A percentile compares a stretch with the other conserved stretches of the same genome.
phyloP scores from a whole-genome alignment of 1,284 basidiomycete species.

The Ustilago loliicola region DNA sequence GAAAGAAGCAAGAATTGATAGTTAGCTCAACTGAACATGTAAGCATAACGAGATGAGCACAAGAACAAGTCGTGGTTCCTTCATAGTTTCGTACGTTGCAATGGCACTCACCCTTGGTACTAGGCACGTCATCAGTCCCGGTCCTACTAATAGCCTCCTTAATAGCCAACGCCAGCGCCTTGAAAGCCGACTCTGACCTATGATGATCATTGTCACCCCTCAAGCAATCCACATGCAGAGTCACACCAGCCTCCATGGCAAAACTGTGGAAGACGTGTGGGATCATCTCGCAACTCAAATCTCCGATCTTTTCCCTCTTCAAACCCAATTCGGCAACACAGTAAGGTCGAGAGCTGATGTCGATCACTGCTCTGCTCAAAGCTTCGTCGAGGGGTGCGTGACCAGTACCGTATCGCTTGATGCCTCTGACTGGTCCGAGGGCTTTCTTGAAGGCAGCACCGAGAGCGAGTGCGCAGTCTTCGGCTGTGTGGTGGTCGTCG shows the following conservation, averaged over 20 bases:
- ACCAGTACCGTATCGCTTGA: conserved; percentile 93
- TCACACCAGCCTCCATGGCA: conserved; percentile 88
- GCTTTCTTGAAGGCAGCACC: conserved; percentile 96
- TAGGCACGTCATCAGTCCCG: conserved; percentile 91
- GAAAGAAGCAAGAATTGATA: not conserved
- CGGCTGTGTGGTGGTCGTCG: conserved; percentile 98
- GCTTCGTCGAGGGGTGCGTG: conserved; percentile 94
- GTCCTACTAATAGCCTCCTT: conserved; percentile 91
- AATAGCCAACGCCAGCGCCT: conserved; percentile 94
- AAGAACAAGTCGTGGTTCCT: not conserved
- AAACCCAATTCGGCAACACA: conserved; percentile 85
- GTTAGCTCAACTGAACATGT: too few relatives aligned
- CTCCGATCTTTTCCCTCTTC: conserved; percentile 95
- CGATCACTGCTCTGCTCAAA: conserved; percentile 92
- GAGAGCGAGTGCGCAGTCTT: conserved; percentile 92
- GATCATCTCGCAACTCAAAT: conserved; percentile 89
- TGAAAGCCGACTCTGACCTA: conserved; percentile 97
- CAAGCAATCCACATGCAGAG: conserved; percentile 92
- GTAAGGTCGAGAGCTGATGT: conserved; percentile 96
- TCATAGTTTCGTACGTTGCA: not conserved
- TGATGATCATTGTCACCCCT: conserved; percentile 98
- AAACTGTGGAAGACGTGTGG: conserved; percentile 94
- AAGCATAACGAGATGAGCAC: too few relatives aligned
- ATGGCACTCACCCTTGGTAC: conserved; percentile 84
- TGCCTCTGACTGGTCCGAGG: conserved; percentile 92